Conservation (phyloP, 495 filamentous ascomycete genomes). For the Aspergillus panamensis region DNA sequence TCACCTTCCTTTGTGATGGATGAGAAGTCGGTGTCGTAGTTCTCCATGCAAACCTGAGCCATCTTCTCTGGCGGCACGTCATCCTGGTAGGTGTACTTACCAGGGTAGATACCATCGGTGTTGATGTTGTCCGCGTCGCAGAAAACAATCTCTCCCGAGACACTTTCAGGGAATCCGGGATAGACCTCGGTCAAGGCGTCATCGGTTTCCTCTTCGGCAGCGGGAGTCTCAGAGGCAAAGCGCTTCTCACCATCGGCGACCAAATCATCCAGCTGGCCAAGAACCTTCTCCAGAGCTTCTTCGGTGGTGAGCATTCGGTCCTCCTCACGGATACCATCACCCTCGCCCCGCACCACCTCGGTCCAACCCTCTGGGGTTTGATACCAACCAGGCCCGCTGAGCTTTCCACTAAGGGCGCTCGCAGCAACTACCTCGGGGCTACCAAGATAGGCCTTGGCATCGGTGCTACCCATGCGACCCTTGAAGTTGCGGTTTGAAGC, state of each 20-base stretch:
- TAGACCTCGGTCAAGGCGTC: constrained; percentile 42
- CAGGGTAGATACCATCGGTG: constrained; percentile 75
- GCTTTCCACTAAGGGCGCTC: constrained; percentile 72
- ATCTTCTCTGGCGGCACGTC: constrained; percentile 78
- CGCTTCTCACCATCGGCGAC: constrained; percentile 51
- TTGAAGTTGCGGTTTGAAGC: constrained; percentile 92
- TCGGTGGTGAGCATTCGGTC: constrained; percentile 61
- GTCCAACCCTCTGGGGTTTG: constrained; percentile 60
- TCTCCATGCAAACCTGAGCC: constrained; percentile 87
- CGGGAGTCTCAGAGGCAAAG: constrained; percentile 27
- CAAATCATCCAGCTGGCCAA: constrained; percentile 61
- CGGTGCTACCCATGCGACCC: constrained; percentile 80
- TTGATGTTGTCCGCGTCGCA: constrained; percentile 55
- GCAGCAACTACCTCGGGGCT: constrained; percentile 92
- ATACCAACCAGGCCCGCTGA: constrained; percentile 80
- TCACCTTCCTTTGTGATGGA: constrained; percentile 60
- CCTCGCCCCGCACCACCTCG: constrained; percentile 68
- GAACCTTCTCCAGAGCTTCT: constrained; percentile 64
- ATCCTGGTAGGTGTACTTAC: constrained; percentile 69
- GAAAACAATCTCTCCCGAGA: constrained; percentile 53
- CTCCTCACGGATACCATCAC: constrained; percentile 58
- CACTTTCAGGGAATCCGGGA: constrained; percentile 50
- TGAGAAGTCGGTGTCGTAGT: constrained; percentile 76
- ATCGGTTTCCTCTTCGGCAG: constrained; percentile 21
- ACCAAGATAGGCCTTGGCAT: constrained; percentile 84